A percentile compares a stretch with the other conserved stretches of the same genome.
phyloP scores from a whole-genome alignment of 306 rosid genomes.

The Urtica urens region DNA sequence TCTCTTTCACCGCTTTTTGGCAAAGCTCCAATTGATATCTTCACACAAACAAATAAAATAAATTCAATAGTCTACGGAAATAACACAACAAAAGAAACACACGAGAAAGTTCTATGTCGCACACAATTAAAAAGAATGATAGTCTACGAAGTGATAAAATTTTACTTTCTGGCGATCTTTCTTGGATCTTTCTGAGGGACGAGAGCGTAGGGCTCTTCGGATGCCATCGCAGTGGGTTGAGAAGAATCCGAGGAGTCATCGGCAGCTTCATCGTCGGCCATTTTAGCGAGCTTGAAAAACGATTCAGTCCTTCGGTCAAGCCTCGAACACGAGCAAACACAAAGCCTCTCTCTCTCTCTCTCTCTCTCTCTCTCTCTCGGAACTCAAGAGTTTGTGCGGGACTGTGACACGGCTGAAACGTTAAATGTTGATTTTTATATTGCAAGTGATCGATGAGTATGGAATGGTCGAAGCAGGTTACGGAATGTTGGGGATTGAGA shows the following conservation, averaged over 20 bases:
- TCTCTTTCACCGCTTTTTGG: slow-evolving; percentile 77
- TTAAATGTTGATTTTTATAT: too few species aligned
- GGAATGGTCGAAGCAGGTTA: not conserved
- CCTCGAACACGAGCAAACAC: too few species aligned
- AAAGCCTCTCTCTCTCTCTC: too few species aligned
- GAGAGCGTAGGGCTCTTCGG: not conserved
- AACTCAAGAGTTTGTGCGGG: too few species aligned
- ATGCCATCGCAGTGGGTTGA: too few species aligned
- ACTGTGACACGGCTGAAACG: too few species aligned
- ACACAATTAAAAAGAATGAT: not conserved
- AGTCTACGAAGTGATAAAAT: too few species aligned
- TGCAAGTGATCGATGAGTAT: too few species aligned
- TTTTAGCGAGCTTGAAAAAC: not conserved
- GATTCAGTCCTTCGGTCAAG: too few species aligned
- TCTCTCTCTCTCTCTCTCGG: too few species aligned
- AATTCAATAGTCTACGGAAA: slow-evolving; percentile 3
- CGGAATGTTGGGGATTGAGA: not conserved
- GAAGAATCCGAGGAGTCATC: too few species aligned
- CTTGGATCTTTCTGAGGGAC: slow-evolving; percentile 45
- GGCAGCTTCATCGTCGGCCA: not conserved
- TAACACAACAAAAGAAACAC: not conserved
- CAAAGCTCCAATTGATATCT: slow-evolving; percentile 85
- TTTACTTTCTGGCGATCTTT: slow-evolving; percentile 51
- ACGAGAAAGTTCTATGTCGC: slow-evolving; percentile 3
- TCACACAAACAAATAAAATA: slow-evolving; percentile 11